Percentiles rank a stretch among this genome's conserved stretches.
These are phyloP conservation scores for Conticribra weissflogii DNA, from an alignment of 108 stramenopile genomes.

Conservation along the genomic window DNA sequence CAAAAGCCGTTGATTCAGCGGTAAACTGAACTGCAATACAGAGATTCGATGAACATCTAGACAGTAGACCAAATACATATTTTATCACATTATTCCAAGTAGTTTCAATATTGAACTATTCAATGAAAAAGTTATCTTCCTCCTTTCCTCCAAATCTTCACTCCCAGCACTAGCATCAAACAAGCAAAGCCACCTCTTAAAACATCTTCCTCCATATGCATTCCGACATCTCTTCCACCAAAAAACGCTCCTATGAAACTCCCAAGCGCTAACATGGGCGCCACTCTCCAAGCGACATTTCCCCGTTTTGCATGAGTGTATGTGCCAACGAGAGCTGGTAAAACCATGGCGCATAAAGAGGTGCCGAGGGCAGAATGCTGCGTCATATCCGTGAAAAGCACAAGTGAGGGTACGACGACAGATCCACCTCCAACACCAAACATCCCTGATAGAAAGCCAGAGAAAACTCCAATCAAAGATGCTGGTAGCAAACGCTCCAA, in stretches of 20 bases:
- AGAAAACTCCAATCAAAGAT: constrained; percentile 45
- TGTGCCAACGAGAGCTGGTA: constrained; percentile 82
- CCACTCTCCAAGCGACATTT: constrained; percentile 77
- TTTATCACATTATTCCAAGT: too few relatives aligned
- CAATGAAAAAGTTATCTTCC: not conserved
- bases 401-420: constrained; percentile 87
- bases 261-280: constrained; percentile 76
- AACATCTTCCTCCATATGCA: constrained; percentile 64
- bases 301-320: constrained; percentile 72
- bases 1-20: too few relatives aligned
- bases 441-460: constrained; percentile 79
- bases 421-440: constrained; percentile 95
- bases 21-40: too few relatives aligned
- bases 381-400: constrained; percentile 71
- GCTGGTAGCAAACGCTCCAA: constrained; percentile 42
- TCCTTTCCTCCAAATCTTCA: constrained; percentile 51
- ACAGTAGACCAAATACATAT: too few relatives aligned
- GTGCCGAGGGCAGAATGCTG: constrained; percentile 92
- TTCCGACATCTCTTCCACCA: constrained; percentile 69
- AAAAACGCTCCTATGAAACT: constrained; percentile 82
- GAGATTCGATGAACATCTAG: too few relatives aligned
- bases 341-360: constrained; percentile 81
- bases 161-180: constrained; percentile 73
- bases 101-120: too few relatives aligned
- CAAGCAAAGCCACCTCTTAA: constrained; percentile 76